Percentiles rank a stretch among this genome's conserved stretches.
These are phyloP conservation scores for Debaryomycetaceae sp. DNA, from an alignment of 1,139 yeast genomes.

Conservation along the genomic window DNA sequence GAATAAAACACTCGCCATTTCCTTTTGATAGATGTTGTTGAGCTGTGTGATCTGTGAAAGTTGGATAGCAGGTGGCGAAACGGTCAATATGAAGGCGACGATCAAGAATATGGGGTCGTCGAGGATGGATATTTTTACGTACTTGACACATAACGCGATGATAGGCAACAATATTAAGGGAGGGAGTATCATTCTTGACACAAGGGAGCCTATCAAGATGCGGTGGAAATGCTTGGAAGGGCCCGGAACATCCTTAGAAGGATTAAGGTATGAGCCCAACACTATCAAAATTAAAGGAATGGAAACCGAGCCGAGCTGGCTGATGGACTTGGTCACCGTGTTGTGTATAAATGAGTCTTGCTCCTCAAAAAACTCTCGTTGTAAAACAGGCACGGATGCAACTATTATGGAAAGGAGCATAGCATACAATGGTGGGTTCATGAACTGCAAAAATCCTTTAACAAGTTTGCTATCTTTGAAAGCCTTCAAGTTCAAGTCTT, in stretches of 20 bases:
- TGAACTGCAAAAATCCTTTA: constrained; percentile 41
- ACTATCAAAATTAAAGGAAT: constrained; percentile 79
- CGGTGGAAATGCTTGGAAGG: constrained; percentile 55
- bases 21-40: constrained; percentile 71
- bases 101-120: constrained; percentile 83
- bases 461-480: constrained; percentile 12
- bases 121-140: constrained; percentile 61
- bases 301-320: constrained; percentile 82
- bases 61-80: constrained; percentile 85
- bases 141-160: constrained; percentile 65
- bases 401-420: constrained; percentile 82
- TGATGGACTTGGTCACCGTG: constrained; percentile 73
- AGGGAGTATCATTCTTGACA: constrained; percentile 77
- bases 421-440: constrained; percentile 96
- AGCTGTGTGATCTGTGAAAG: constrained; percentile 78
- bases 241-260: constrained; percentile 63
- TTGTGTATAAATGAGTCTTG: constrained; percentile 57
- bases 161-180: constrained; percentile 64
- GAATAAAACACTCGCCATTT: constrained; percentile 83
- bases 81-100: constrained; percentile 70
- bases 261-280: constrained; percentile 72
- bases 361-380: constrained; percentile 58
- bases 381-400: constrained; percentile 74
- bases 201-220: constrained; percentile 63
- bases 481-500: not conserved